Percentiles rank a stretch among this genome's conserved stretches.
phyloP scores from a whole-genome alignment of 169 alveolate species.

The Babesia gibsoni region DNA sequence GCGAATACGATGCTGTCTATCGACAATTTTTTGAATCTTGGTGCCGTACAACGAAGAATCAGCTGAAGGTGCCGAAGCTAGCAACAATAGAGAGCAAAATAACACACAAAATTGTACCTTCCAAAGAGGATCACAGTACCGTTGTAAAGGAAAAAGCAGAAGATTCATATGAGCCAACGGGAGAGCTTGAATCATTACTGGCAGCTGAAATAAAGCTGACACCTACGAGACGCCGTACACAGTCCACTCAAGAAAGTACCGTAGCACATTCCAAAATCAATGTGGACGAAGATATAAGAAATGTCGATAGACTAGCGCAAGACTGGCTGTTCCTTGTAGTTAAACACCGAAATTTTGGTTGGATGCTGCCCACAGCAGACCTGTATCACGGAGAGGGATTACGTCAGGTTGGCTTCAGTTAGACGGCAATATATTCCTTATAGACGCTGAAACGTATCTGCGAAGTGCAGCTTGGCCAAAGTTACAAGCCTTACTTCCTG shows the following conservation, averaged over 20 bases:
- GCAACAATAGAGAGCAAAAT: conserved; percentile 57
- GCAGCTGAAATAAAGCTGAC: conserved; percentile 22
- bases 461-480: conserved; percentile 60
- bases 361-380: conserved; percentile 75
- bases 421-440: background rate
- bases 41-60: conserved; percentile 28
- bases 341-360: conserved; percentile 55
- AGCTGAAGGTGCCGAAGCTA: conserved; percentile 48
- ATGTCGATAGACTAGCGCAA: conserved; percentile 62
- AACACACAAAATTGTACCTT: conserved; percentile 46
- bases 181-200: conserved; percentile 46
- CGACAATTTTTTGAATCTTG: conserved; percentile 50
- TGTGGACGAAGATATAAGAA: conserved; percentile 48
- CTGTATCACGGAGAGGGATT: conserved; percentile 64
- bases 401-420: conserved; percentile 19
- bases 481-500: conserved; percentile 65
- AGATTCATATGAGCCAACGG: background rate
- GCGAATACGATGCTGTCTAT: conserved; percentile 10
- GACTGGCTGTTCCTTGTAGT: conserved; percentile 65
- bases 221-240: conserved; percentile 13
- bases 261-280: conserved; percentile 4
- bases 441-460: conserved; percentile 68
- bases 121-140: conserved; percentile 28
- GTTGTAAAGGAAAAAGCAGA: background rate
- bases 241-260: conserved; percentile 9